Percentiles rank a stretch among this genome's conserved stretches.
Evolutionary conservation across 352 stramenopile species (phyloP).

Genomic region (Blastocystis sp.): DNA sequence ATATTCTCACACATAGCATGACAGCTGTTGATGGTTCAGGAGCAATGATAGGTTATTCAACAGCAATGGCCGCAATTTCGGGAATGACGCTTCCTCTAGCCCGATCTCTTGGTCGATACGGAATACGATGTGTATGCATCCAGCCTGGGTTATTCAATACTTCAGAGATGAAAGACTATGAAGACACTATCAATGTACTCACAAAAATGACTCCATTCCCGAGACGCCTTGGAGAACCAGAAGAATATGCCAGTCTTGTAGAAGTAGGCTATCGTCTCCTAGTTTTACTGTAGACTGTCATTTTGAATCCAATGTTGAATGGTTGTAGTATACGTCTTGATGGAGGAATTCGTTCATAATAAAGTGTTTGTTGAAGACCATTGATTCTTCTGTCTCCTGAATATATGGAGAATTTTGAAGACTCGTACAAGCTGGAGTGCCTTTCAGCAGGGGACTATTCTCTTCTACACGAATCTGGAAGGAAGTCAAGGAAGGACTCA

Average conservation of each 20-base stretch:
- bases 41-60: constrained; percentile 29
- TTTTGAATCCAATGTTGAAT: constrained; percentile 51
- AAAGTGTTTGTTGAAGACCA: no score
- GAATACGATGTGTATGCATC: constrained; percentile 11
- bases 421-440: no score
- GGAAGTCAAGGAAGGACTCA: no score
- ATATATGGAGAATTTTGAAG: no score
- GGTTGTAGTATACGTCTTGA: constrained; percentile 56
- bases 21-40: constrained; percentile 28
- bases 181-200: constrained; percentile 38
- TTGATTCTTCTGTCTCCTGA: no score
- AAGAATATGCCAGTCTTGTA: constrained; percentile 34
- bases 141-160: constrained; percentile 30
- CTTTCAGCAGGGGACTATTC: no score
- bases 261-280: neutral
- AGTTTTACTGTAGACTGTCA: neutral
- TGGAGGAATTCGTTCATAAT: constrained; percentile 35
- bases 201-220: constrained; percentile 51
- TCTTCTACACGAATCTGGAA: no score
- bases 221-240: neutral
- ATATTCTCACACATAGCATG: neutral
- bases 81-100: constrained; percentile 55
- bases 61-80: constrained; percentile 24
- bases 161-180: neutral
- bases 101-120: neutral